A percentile compares a stretch with the other conserved stretches of the same genome.
These are phyloP conservation scores for Datura wrightii DNA, from an alignment of 257 asterid species.

Conservation along the genomic window DNA sequence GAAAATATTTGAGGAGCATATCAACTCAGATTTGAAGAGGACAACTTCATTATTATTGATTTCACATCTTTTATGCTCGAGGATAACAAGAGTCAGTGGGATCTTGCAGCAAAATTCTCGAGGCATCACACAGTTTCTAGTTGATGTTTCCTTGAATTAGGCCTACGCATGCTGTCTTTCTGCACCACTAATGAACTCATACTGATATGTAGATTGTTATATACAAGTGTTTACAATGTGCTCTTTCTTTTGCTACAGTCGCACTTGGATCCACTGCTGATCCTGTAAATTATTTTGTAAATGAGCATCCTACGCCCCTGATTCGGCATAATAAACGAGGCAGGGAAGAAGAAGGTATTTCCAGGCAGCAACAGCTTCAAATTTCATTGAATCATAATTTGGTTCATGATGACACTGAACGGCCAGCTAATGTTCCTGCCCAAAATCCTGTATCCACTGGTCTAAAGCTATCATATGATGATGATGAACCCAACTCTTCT, in stretches of 20 bases:
- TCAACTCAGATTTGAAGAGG: neutral
- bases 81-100: neutral
- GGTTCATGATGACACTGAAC: conserved; percentile 57
- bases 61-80: neutral
- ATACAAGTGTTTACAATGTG: neutral
- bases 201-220: neutral
- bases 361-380: conserved; percentile 59
- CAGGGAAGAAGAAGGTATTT: conserved; percentile 56
- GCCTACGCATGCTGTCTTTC: neutral
- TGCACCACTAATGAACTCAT: neutral
- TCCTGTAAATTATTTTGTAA: conserved; percentile 67
- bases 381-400: conserved; percentile 56
- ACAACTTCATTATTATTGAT: neutral
- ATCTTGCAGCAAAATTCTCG: conserved; percentile 1
- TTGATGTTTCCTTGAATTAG: neutral
- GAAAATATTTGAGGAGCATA: neutral
- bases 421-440: conserved; percentile 46
- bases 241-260: conserved; percentile 43
- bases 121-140: neutral
- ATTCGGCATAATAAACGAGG: conserved; percentile 52
- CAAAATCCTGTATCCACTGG: conserved; percentile 85
- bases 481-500: conserved; percentile 83
- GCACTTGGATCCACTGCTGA: conserved; percentile 57
- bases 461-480: conserved; percentile 80
- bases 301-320: conserved; percentile 45